Conservation (phyloP, 2,329 filamentous ascomycete species). For the Ascochyta viciae-villosae region DNA sequence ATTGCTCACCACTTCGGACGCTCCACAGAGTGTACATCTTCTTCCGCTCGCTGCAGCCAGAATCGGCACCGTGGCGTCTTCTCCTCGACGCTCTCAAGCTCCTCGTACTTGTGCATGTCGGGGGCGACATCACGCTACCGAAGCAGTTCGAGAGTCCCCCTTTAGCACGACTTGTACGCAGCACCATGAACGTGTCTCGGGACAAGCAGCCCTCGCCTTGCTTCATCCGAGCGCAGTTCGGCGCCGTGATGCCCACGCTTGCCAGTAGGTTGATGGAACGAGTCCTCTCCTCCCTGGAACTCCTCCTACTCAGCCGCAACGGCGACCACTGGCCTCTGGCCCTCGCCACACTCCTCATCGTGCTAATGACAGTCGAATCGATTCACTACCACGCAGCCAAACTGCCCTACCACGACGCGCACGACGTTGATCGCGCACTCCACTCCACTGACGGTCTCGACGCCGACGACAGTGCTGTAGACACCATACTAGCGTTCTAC, state of each 20-base stretch:
- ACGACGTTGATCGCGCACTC: background rate
- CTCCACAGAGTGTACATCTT: conserved; percentile 46
- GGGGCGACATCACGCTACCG: conserved; percentile 45
- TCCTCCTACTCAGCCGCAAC: conserved; percentile 38
- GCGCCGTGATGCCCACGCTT: conserved; percentile 43
- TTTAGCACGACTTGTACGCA: conserved; percentile 27
- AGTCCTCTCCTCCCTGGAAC: conserved; percentile 42
- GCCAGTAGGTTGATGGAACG: conserved; percentile 42
- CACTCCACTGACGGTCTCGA: conserved; percentile 7
- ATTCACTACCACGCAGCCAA: conserved; percentile 50
- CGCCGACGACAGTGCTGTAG: conserved; percentile 37
- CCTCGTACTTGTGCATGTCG: conserved; percentile 49
- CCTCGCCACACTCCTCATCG: conserved; percentile 40
- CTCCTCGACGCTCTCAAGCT: conserved; percentile 47
- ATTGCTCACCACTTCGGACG: conserved; percentile 41
- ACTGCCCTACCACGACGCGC: conserved; percentile 40
- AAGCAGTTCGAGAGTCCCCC: conserved; percentile 21
- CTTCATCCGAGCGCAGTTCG: conserved; percentile 50
- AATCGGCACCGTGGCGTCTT: conserved; percentile 26
- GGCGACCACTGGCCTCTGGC: conserved; percentile 43
- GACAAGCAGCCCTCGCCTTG: conserved; percentile 42
- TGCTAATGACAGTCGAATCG: conserved; percentile 50
- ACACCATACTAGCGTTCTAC: conserved; percentile 43
- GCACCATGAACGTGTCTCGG: conserved; percentile 25
- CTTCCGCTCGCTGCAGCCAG: conserved; percentile 31